A percentile compares a stretch with the other conserved stretches of the same genome.
Evolutionary conservation across 2,329 filamentous ascomycete species (phyloP).

Genomic region (Curvularia hawaiiensis): DNA sequence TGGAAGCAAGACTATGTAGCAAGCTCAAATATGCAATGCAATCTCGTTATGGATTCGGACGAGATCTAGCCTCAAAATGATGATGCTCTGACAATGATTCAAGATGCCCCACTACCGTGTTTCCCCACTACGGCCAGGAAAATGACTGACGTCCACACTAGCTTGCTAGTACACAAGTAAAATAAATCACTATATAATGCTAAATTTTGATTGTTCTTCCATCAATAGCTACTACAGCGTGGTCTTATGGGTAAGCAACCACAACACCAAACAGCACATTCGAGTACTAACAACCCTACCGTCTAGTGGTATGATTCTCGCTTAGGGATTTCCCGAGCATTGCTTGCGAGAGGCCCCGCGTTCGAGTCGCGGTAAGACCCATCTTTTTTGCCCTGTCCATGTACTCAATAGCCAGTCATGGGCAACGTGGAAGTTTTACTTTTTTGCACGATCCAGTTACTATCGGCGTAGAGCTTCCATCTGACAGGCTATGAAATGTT

Average conservation of each 20-base stretch:
- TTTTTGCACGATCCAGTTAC: background rate
- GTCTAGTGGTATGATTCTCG: constrained; percentile 73
- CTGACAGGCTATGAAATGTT: no score
- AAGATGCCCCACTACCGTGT: background rate
- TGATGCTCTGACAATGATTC: background rate
- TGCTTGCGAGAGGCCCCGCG: constrained; percentile 45
- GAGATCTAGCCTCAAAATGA: background rate
- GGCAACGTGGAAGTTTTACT: background rate
- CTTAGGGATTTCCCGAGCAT: constrained; percentile 58
- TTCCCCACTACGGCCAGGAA: no score
- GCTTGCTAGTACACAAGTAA: no score
- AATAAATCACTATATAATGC: background rate
- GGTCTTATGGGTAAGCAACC: constrained; percentile 1
- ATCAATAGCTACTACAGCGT: constrained; percentile 5
- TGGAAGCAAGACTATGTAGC: background rate
- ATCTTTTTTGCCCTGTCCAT: constrained; percentile 6
- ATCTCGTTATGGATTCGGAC: background rate
- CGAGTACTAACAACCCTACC: background rate
- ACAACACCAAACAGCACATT: background rate
- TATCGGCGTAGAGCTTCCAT: no score
- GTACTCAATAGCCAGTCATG: background rate
- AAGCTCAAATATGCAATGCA: background rate
- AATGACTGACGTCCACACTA: no score
- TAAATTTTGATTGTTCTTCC: rapidly evolving
- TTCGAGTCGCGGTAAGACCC: constrained; percentile 27